Conservation (phyloP, 2,329 filamentous ascomycete genomes). For the Fonsecaea pedrosoi region DNA sequence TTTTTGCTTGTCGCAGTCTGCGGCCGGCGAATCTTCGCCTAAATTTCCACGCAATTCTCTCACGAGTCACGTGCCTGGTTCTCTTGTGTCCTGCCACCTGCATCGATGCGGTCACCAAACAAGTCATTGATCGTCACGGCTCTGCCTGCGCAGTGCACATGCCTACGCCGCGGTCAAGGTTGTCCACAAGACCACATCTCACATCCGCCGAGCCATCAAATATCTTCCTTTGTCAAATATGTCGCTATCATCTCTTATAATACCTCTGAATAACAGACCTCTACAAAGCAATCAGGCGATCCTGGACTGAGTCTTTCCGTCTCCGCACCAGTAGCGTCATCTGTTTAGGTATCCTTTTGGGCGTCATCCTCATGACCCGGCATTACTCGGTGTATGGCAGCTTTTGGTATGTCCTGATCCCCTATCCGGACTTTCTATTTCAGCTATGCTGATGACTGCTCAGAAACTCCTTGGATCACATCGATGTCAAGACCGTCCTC, state of each 20-base stretch:
- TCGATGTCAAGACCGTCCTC: constrained; percentile 58
- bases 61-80: background rate
- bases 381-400: constrained; percentile 56
- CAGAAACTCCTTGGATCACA: constrained; percentile 61
- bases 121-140: constrained; percentile 4
- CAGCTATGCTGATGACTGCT: constrained; percentile 29
- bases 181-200: constrained; percentile 2
- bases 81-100: constrained; percentile 1
- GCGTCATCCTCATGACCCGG: constrained; percentile 26
- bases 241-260: constrained; percentile 2
- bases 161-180: constrained; percentile 4
- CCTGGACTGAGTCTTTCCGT: constrained; percentile 16
- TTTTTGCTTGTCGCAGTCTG: constrained; percentile 20
- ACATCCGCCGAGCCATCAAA: background rate
- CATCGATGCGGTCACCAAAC: constrained; percentile 5
- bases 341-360: constrained; percentile 1
- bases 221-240: background rate
- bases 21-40: constrained; percentile 23
- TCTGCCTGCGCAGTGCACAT: constrained; percentile 25
- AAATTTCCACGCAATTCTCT: background rate
- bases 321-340: constrained; percentile 21
- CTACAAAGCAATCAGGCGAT: constrained; percentile 10
- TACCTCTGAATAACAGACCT: background rate
- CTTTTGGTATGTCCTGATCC: constrained; percentile 46
- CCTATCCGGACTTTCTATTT: constrained; percentile 18